Evolutionary conservation across 2,329 filamentous ascomycete genomes (phyloP), one percentile per base, ranked within the genome.

Genomic region (Talaromyces islandicus): DNA sequence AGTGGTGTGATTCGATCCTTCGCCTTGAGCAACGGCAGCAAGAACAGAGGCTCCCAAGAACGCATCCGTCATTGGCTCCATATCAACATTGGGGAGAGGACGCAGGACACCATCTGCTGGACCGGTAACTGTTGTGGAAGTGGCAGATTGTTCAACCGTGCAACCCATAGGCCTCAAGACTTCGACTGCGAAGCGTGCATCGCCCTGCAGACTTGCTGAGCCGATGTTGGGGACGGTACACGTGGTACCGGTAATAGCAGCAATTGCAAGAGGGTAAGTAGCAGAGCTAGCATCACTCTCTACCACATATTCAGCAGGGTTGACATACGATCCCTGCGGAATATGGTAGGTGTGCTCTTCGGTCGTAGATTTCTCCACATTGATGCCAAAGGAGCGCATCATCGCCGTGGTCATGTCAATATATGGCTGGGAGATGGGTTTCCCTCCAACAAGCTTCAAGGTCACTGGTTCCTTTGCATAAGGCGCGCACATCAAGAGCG

Each of bases 31-130:
- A 50, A 96, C 91, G 38, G 94, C 94, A 27, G 92, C 94, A 53
- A 99, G 83, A 4, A 96, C 92, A 1, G 92, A 95, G 19, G 94
- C 94, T 4, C 92, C 97, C 57, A 99, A 82, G 81, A 99, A 99
- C 54, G 94, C 94, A 75, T 99, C 94, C 0, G 94, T 99, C 94
- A 99, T 99, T 1, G 93, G 90, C 74, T 97, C 94, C 94, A 99
- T 99, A 70, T 99, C 92, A 29, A 99, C 87, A 61, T 93, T 88
- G 19, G 86, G 78, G 12, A 99, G 79, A 0, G 90, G 88, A 67
- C 87, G 87, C 43, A 99, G 78, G 17, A 83, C 77, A 11, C 94
- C 93, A 59, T 82, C 75, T 2, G 84, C 76, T n/a, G 94, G 94
- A 1, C 94, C 94, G 9, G 89, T 96, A 9, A 99, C 94, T 0